Base-by-base conservation (phyloP, 352 stramenopile species). In the Blastocystis hominis region DNA sequence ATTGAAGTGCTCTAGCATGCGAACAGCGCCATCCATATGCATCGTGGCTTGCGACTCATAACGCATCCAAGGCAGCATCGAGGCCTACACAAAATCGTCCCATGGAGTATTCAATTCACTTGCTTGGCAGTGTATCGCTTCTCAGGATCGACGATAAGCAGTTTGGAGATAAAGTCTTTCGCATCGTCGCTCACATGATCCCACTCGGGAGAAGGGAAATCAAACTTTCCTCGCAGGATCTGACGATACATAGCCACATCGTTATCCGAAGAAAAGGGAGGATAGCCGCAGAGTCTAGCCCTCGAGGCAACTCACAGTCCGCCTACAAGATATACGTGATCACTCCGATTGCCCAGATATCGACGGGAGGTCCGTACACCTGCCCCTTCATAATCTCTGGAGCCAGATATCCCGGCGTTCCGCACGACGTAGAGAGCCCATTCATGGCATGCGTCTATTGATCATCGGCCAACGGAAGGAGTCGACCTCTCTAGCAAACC, bases 201-300 rank as follows among this genome's bases (percentile, higher is more conserved):
- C 93, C 93, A 96, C 88, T 94, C 95, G 20, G 93, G 92, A 42
- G 92, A 93, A 81, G 94, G 92, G 86, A 92, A 96, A 76, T 95
- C 92, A 88, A 92, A 95, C 64, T 94, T 92, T 56, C 93, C 93
- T 84, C 92, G 92, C n/a, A 91, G 90, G 88, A 95, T 95, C 89
- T 94, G 94, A 66, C 91, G 90, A 89, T 94, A 98, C 53, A 98
- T 90, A 46, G 94, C 90, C 2, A 93, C 90, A 88, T 98, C 93
- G 86, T 96, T 97, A 63, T 97, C 94, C 89, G 98, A 95, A 86
- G 97, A 78, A 89, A 95, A 95, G 36, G 92, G 92, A 30, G 92
- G 91, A 64, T 94, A 95, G 0, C 92, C 92, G 10, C 90, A 91
- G 64, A 87, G 46, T 17, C 77, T 87, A 80, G 9, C 0, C n/a